These are phyloP conservation scores for Cyathus striatus DNA, from an alignment of 768 basidiomycete genomes.

Conservation along the genomic window DNA sequence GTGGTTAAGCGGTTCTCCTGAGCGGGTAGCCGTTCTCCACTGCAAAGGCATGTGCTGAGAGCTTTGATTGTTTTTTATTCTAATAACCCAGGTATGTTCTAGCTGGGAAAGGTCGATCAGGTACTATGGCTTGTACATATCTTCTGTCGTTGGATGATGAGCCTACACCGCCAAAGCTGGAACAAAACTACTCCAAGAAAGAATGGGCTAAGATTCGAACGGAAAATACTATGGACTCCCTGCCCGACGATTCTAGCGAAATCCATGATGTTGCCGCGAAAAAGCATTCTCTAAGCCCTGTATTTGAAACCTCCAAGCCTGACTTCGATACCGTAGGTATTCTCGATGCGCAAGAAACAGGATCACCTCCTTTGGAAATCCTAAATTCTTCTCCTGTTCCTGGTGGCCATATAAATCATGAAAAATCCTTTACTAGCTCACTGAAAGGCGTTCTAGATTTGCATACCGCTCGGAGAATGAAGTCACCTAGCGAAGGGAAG, in stretches of 20 bases:
- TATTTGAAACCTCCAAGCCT: background rate
- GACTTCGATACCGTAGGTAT: conserved; percentile 12
- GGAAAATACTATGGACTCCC: conserved; percentile 41
- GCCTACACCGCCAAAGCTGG: conserved; percentile 42
- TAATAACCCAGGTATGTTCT: background rate
- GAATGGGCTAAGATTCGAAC: conserved; percentile 44
- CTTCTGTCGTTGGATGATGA: conserved; percentile 53
- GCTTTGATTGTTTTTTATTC: background rate
- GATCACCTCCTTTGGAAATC: background rate
- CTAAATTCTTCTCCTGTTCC: background rate
- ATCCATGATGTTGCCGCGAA: conserved; percentile 3
- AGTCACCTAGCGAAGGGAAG: conserved; percentile 25
- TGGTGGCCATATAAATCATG: conserved; percentile 15
- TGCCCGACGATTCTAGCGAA: conserved; percentile 43
- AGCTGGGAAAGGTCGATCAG: conserved; percentile 84
- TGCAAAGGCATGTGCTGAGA: conserved; percentile 61
- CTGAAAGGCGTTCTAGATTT: conserved; percentile 58
- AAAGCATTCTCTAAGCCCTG: conserved; percentile 8
- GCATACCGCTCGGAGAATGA: conserved; percentile 72
- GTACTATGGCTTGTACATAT: conserved; percentile 81
- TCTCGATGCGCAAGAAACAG: conserved; percentile 5
- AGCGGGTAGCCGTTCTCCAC: conserved; percentile 76
- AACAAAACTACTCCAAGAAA: conserved; percentile 40
- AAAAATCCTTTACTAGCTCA: conserved; percentile 28
- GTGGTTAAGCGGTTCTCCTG: conserved; percentile 63